Evolutionary conservation across 73 alveolate species (phyloP).

Genomic region (Stentor coeruleus): DNA sequence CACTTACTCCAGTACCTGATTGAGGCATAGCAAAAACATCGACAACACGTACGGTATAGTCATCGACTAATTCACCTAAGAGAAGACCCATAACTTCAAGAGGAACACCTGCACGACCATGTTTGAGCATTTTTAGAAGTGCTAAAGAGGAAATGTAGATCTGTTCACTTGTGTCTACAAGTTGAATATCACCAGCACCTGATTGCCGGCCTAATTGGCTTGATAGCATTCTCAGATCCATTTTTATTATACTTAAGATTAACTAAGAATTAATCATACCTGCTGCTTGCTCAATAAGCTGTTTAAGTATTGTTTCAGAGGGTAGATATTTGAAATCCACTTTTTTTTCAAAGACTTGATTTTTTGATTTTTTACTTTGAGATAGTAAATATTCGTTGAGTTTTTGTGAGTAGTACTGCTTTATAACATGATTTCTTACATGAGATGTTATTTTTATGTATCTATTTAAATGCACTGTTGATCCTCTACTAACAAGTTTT

Average conservation of each 20-base stretch:
- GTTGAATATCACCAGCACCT: neutral
- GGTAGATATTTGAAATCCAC: neutral
- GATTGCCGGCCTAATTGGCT: too few relatives aligned
- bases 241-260: too few relatives aligned
- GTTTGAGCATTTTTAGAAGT: constrained; percentile 84
- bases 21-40: constrained; percentile 99
- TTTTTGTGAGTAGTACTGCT: neutral
- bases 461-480: neutral
- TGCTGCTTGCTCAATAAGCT: neutral
- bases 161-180: constrained; percentile 91
- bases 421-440: neutral
- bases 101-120: constrained; percentile 96
- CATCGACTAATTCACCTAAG: constrained; percentile 97
- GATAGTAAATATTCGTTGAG: neutral
- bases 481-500: neutral
- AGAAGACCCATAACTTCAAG: constrained; percentile 99
- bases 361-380: too few relatives aligned
- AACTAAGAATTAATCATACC: too few relatives aligned
- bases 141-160: constrained; percentile 96
- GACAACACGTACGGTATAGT: constrained; percentile 94
- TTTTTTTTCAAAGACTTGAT: too few relatives aligned
- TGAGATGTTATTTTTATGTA: neutral
- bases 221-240: too few relatives aligned
- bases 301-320: neutral
- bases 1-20: constrained; percentile 98